Evolutionary conservation across 352 stramenopile genomes (phyloP), one percentile per base, ranked within the genome.

Genomic region (Bremia lactucae): DNA sequence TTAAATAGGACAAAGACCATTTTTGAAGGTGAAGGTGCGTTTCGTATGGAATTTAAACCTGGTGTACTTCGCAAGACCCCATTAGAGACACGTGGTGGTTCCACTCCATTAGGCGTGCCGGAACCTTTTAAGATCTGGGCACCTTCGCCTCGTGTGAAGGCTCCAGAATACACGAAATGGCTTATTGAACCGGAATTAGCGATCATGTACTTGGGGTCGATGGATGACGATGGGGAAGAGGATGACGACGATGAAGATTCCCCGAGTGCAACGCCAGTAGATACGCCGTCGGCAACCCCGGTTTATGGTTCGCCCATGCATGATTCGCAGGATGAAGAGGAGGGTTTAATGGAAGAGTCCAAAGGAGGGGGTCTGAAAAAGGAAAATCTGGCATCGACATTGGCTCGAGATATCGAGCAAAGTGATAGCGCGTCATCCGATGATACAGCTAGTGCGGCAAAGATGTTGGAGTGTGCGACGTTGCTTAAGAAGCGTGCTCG

Each of bases 41-140:
- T 85, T 47, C 79, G 80, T n/a, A 69, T 93, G 7, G 69, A 87
- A 49, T 93, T 89, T 40, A 76, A 83, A 28, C 75, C 80, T 26
- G 80, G 80, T 18, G 68, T 93, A 22, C 25, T 90, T 34, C 75
- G 80, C 14, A 78, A 78, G 36, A 93, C 77, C 0, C 77, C 77
- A 19, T 26, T 89, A 15, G 78, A 86, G 19, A 46, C 70, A 2
- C 57, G 61, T 41, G 63, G 55, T 2, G 60, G 52, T 1, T 57
- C 56, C 20, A 84, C 72, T 10, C 65, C 70, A 5, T 63, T 45
- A 16, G 62, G 62, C 16, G 46, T 44, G 2, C 59, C 48, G 0
- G 63, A 68, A 22, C 53, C 62, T n/a, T 68, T 67, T 35, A 87
- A 89, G 55, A 86, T 90, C 34, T 93, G 80, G 80, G 77, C 76